Conservation (phyloP, 2,329 filamentous ascomycete species). For the Exophiala phaeomuriformis region DNA sequence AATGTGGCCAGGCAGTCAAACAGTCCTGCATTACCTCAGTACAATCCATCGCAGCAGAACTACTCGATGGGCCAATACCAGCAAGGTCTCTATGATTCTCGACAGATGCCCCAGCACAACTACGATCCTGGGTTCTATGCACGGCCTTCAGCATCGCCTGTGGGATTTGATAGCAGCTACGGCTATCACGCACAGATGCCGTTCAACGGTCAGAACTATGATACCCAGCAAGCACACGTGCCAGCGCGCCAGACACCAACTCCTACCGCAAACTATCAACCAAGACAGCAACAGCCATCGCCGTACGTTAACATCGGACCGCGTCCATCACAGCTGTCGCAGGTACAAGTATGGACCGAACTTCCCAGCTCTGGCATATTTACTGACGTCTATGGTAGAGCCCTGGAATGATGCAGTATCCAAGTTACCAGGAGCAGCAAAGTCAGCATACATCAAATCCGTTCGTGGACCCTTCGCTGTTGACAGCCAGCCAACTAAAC, state of each 20-base stretch:
- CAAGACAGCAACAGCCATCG: slow-evolving; percentile 28
- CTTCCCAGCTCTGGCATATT: not conserved
- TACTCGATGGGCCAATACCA: slow-evolving; percentile 18
- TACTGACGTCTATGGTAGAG: slow-evolving; percentile 10
- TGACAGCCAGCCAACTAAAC: slow-evolving; percentile 17
- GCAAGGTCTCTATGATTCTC: slow-evolving; percentile 19
- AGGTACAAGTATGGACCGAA: slow-evolving; percentile 15
- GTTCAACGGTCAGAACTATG: slow-evolving; percentile 17
- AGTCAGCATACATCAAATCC: slow-evolving; percentile 10
- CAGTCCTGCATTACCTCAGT: slow-evolving; percentile 23
- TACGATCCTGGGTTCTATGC: slow-evolving; percentile 22
- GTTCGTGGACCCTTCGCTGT: slow-evolving; percentile 23
- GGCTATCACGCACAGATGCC: slow-evolving; percentile 17
- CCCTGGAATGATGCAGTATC: slow-evolving; percentile 17
- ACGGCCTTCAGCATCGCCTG: slow-evolving; percentile 18
- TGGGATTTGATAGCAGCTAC: slow-evolving; percentile 15
- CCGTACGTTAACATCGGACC: slow-evolving; percentile 24
- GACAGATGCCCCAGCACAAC: slow-evolving; percentile 13
- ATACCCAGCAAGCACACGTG: slow-evolving; percentile 16
- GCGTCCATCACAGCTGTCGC: slow-evolving; percentile 29
- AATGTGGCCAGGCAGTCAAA: slow-evolving; percentile 17
- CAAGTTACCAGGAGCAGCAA: slow-evolving; percentile 18
- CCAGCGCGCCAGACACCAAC: slow-evolving; percentile 16
- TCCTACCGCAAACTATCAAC: slow-evolving; percentile 30
- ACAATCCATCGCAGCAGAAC: slow-evolving; percentile 14